Evolutionary conservation across 306 rosid genomes (phyloP), one percentile per base, ranked within the genome.

Genomic region (Ceratonia siliqua): DNA sequence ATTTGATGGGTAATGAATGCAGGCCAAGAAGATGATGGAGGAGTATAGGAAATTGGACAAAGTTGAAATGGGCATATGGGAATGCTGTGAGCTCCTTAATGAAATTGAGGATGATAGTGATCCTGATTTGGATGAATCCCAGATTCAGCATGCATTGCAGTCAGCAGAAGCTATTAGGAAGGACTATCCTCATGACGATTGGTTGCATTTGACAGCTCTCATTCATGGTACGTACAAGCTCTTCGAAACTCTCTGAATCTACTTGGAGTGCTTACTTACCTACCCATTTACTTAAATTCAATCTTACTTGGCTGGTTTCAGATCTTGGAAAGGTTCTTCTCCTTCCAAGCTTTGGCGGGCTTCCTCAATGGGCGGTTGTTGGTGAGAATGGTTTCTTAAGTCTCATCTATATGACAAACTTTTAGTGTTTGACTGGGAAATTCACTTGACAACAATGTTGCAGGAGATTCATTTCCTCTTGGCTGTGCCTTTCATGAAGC

Each of bases 291-390:
- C n/a, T n/a, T n/a, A n/a, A n/a, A 36, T 54, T 52, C 38, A 0
- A 2, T 30, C 5, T 13, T 3, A 0, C 25, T 45, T 66, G 14
- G 38, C 8, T 22, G 9, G 45, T 41, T 45, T 66, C 72, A 69
- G 74, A 69, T 69, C 62, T 69, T 6, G 74, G 74, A 61, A 89
- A 86, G 77, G 87, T 89, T 56, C 89, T 89, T 45, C 86, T 84
- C 28, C 87, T 86, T 49, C 90, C 90, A 6, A 72, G 75, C 61
- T 86, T 89, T 58, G 93, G 93, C 6, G 87, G 46, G 46, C 87
- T 89, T 58, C 90, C 93, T 54, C 90, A 89, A 72, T 89, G 93
- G 93, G 93, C 90, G 52, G 93, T 86, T 52, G 93, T 89, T 48
- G 93, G 93, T 86, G 62, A 79, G 72, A 46, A 27, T 17, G 45